phyloP scores from a whole-genome alignment of 2,329 filamentous ascomycete species.

The Pseudogymnoascus sp. region DNA sequence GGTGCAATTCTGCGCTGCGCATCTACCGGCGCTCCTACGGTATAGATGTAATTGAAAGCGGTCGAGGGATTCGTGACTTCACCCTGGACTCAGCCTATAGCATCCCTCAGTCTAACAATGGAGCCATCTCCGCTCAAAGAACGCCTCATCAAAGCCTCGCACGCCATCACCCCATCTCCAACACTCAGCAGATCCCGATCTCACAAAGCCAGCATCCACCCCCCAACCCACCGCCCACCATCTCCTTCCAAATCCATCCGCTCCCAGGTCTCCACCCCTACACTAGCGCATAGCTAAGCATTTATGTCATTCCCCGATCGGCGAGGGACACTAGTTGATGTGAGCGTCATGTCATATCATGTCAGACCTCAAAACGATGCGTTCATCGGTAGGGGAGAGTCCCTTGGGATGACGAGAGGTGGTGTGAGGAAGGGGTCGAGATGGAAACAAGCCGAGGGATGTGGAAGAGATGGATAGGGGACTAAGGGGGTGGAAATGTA shows the following conservation, averaged over 20 bases:
- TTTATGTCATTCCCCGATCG: not conserved
- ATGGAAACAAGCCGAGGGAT: no score
- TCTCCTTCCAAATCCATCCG: not conserved
- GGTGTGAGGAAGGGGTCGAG: no score
- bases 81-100: not conserved
- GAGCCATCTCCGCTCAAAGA: no score
- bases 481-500: no score
- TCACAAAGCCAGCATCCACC: not conserved
- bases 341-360: not conserved
- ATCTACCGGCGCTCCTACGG: not conserved
- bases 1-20: not conserved
- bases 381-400: not conserved
- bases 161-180: no score
- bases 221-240: not conserved
- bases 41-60: not conserved
- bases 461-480: no score
- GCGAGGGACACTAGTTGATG: not conserved
- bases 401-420: not conserved
- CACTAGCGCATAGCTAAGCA: not conserved
- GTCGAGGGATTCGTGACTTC: not conserved
- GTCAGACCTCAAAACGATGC: not conserved
- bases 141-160: no score
- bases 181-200: not conserved
- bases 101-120: no score
- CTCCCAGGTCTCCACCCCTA: not conserved